Conservation (phyloP, 2,329 filamentous ascomycete species). For the Pseudocercospora cruenta region DNA sequence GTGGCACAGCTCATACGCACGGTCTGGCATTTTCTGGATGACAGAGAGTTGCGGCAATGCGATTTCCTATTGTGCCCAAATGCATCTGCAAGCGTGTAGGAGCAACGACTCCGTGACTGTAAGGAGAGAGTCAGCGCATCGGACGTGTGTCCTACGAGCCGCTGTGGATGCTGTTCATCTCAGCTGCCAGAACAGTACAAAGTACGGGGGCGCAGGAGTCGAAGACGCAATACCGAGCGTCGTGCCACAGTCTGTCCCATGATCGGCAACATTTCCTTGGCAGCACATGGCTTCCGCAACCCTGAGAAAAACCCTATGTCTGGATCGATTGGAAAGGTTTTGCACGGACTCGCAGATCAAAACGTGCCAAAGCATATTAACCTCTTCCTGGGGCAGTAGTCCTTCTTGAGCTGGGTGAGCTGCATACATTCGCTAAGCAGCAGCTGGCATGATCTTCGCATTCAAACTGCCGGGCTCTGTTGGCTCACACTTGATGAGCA, state of each 20-base stretch:
- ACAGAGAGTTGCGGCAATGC: neutral
- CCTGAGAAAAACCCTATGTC: neutral
- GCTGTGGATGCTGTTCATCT: neutral
- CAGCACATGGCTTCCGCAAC: conserved; percentile 16
- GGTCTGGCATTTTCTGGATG: neutral
- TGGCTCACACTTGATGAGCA: neutral
- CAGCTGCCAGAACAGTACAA: neutral
- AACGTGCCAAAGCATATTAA: conserved; percentile 9
- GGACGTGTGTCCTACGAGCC: neutral
- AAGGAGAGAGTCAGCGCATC: neutral
- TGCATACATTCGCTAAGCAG: conserved; percentile 18
- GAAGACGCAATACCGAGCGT: conserved; percentile 15
- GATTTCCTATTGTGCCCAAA: neutral
- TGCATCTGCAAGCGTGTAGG: neutral
- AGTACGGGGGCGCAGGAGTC: neutral
- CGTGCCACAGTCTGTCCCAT: conserved; percentile 4
- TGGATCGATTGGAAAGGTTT: conserved; percentile 10
- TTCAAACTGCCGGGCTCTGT: conserved; percentile 13
- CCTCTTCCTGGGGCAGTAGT: neutral
- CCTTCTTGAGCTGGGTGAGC: neutral
- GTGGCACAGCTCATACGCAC: neutral
- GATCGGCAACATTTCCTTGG: conserved; percentile 11
- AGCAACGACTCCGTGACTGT: neutral
- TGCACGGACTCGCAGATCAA: conserved; percentile 7
- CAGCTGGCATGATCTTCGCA: conserved; percentile 12